phyloP scores from a whole-genome alignment of 2,329 filamentous ascomycete genomes.

The Cercospora sesami region DNA sequence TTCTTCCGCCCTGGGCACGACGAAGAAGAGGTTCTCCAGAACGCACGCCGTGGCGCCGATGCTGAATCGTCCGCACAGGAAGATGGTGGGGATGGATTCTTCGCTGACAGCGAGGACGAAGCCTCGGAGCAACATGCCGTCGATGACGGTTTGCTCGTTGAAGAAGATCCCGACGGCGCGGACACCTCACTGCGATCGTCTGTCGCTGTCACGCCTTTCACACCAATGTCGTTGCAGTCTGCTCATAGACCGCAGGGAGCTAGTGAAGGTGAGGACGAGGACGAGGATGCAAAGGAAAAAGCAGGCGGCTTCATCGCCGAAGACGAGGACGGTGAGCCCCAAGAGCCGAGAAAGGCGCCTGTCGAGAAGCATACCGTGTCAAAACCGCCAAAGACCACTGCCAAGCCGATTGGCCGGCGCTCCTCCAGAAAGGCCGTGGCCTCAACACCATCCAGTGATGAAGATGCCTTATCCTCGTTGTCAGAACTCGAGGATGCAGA shows the following conservation, averaged over 20 bases:
- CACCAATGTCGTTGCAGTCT: constrained; percentile 32
- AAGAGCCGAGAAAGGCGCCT: background rate
- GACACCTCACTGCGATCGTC: constrained; percentile 13
- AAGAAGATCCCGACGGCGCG: constrained; percentile 39
- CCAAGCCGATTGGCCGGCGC: constrained; percentile 7
- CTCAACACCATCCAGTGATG: constrained; percentile 12
- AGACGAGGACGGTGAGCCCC: background rate
- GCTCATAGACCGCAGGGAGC: constrained; percentile 23
- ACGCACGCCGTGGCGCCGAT: constrained; percentile 27
- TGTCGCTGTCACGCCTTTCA: constrained; percentile 24
- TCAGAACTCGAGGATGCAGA: constrained; percentile 13
- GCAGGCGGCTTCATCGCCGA: constrained; percentile 39
- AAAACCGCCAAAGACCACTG: constrained; percentile 10
- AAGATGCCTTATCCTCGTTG: background rate
- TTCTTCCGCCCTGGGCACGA: constrained; percentile 45
- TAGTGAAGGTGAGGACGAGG: constrained; percentile 12
- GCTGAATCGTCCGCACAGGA: constrained; percentile 5
- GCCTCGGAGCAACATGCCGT: constrained; percentile 38
- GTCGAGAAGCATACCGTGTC: background rate
- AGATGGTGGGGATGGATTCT: constrained; percentile 31
- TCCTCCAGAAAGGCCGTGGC: background rate
- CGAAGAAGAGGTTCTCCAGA: constrained; percentile 38
- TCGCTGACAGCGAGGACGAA: constrained; percentile 33
- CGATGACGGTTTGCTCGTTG: constrained; percentile 42
- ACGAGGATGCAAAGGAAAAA: constrained; percentile 18